Conservation (phyloP, 75 land plant genomes). For the Picea sitchensis region DNA sequence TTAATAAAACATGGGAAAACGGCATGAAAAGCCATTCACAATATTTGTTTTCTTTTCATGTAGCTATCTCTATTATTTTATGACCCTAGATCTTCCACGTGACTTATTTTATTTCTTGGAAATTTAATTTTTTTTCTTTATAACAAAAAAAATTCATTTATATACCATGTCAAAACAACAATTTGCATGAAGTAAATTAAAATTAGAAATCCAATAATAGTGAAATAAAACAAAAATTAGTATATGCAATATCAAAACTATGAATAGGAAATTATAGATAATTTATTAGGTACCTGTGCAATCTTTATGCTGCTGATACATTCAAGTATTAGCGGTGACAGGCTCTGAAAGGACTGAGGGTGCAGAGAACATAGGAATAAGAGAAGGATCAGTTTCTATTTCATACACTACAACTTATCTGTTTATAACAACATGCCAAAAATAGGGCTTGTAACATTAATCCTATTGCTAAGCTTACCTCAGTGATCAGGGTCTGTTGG, state of each 20-base stretch:
- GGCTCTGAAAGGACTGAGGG: conserved; percentile 37
- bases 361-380: background rate
- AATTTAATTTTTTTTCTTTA: background rate
- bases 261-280: background rate
- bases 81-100: too few relatives aligned
- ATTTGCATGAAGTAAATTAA: background rate
- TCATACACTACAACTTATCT: conserved; percentile 1
- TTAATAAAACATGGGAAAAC: background rate
- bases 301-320: conserved; percentile 67
- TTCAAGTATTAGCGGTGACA: conserved; percentile 45
- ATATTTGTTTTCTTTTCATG: background rate
- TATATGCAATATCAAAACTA: background rate
- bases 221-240: background rate
- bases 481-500: conserved; percentile 18
- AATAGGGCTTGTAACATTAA: background rate
- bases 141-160: background rate
- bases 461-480: conserved; percentile 23
- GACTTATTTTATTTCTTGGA: background rate
- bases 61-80: background rate
- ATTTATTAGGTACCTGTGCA: conserved; percentile 48
- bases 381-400: conserved; percentile 9
- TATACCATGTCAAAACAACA: background rate
- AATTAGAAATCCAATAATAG: background rate
- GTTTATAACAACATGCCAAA: background rate
- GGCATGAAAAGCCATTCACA: background rate